Percentiles rank a stretch among this genome's conserved stretches.
These are phyloP conservation scores for Mytilinidion resinicola DNA, from an alignment of 495 filamentous ascomycete species.

Conservation along the genomic window DNA sequence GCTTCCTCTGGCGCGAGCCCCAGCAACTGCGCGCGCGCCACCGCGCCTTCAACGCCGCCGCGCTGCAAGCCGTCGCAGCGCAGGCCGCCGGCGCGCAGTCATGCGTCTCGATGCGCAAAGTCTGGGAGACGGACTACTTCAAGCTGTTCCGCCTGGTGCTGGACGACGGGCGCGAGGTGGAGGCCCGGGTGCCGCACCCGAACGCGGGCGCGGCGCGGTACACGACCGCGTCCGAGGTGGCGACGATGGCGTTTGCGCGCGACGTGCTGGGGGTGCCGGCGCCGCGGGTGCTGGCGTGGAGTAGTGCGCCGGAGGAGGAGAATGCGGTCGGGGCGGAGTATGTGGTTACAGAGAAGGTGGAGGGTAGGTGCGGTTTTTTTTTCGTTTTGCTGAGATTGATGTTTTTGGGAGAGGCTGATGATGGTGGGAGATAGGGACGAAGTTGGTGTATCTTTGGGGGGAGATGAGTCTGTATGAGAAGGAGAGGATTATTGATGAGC, in stretches of 20 bases:
- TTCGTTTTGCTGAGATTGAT: conserved; percentile 6
- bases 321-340: conserved; percentile 15
- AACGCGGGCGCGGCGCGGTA: background rate
- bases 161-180: conserved; percentile 6
- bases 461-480: too few species aligned
- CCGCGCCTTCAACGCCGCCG: conserved; percentile 3
- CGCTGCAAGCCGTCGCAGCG: conserved; percentile 1
- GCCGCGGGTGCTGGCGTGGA: conserved; percentile 9
- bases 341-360: conserved; percentile 13
- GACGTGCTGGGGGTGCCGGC: conserved; percentile 5
- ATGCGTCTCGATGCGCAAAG: conserved; percentile 3
- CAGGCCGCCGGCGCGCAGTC: conserved; percentile 5
- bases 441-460: too few species aligned
- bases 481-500: too few species aligned
- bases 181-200: conserved; percentile 2
- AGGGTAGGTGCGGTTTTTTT: background rate
- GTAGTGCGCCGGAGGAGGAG: conserved; percentile 1
- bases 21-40: conserved; percentile 6
- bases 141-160: conserved; percentile 1
- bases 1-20: conserved; percentile 14
- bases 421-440: too few species aligned
- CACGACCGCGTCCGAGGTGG: conserved; percentile 8
- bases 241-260: conserved; percentile 1
- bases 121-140: conserved; percentile 5
- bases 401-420: background rate